Base-by-base conservation (phyloP, 176 grass and related monocot genomes). In the Cymbopogon citratus region DNA sequence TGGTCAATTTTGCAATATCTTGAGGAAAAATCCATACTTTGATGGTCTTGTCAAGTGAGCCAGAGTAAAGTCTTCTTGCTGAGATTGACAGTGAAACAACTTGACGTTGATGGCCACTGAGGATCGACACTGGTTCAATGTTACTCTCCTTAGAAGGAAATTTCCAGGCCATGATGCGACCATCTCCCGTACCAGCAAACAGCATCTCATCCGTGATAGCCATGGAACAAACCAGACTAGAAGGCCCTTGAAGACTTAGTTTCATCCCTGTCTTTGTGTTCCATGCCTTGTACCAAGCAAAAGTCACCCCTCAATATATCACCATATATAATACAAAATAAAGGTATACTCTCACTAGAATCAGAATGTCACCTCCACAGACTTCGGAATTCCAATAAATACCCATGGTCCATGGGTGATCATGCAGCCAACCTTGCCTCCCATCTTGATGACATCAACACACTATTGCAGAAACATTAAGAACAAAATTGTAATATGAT, bases 341-440 rank as follows among this genome's bases (percentile, higher is more conserved):
- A 34, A 82, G 12, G 25, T 31, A 18, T 63, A 23, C 9, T 65
- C 44, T 18, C n/a, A 76, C 9, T 27, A 62, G 39, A 52, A 80
- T 44, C 29, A 27, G 21, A 81, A 54, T 65, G 28, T 74, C 72
- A 81, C 78, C 87, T 89, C 72, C 19, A 89, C 72, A 0, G 65
- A 89, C 38, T 89, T 89, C 3, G 72, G 0, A 6, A 89, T 89
- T 65, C 87, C 83, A 64, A 81, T 13, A 64, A 85, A 72, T 64
- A 89, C 26, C 82, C 82, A 89, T 6, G 66, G 66, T 54, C 73
- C 72, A 3, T 85, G 72, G 12, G 82, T 89, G 41, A 85, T 85
- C 82, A 89, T 89, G 72, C 82, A 89, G 65, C 87, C 52, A 62
- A 85, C 39, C 72, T 89, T 89, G 41, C 82, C 71, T 89, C 82